phyloP scores from a whole-genome alignment of 805 yeast genomes.

The Yueomyces sinensis region DNA sequence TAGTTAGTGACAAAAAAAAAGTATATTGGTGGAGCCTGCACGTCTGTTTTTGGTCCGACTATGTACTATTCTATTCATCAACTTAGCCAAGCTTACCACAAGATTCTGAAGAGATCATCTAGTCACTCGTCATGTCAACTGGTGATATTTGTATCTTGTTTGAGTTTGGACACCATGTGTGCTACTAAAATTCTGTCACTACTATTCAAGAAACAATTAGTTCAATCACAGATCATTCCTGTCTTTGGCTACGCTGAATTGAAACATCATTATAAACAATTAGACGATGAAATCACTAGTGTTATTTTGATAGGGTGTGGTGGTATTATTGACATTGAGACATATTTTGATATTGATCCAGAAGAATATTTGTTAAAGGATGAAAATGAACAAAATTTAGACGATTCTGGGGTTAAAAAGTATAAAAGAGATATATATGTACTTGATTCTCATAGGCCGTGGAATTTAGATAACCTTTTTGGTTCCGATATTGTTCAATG shows the following conservation, averaged over 20 bases:
- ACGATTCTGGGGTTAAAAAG: constrained; percentile 16
- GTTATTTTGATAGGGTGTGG: constrained; percentile 87
- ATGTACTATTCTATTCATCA: constrained; percentile 71
- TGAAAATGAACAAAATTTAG: constrained; percentile 11
- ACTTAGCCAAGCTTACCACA: constrained; percentile 54
- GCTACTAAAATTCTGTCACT: constrained; percentile 65
- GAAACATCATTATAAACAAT: constrained; percentile 40
- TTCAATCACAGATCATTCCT: constrained; percentile 82
- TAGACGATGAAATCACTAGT: constrained; percentile 66
- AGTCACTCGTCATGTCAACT: constrained; percentile 89
- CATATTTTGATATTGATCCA: constrained; percentile 51
- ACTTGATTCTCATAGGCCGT: constrained; percentile 88
- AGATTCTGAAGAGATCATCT: constrained; percentile 55
- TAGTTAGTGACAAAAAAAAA: too few species aligned
- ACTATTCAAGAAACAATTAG: constrained; percentile 63
- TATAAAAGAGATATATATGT: constrained; percentile 56
- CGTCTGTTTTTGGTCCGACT: too few species aligned
- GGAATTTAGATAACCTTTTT: constrained; percentile 88
- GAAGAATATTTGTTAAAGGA: constrained; percentile 30
- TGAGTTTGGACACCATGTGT: constrained; percentile 85
- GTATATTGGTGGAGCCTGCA: too few species aligned
- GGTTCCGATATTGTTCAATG: constrained; percentile 70
- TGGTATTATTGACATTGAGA: constrained; percentile 74
- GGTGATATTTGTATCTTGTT: constrained; percentile 78
- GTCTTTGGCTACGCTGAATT: constrained; percentile 85